These are phyloP conservation scores for Pleoardoris graminearum DNA, from an alignment of 2,329 filamentous ascomycete genomes.

Conservation along the genomic window DNA sequence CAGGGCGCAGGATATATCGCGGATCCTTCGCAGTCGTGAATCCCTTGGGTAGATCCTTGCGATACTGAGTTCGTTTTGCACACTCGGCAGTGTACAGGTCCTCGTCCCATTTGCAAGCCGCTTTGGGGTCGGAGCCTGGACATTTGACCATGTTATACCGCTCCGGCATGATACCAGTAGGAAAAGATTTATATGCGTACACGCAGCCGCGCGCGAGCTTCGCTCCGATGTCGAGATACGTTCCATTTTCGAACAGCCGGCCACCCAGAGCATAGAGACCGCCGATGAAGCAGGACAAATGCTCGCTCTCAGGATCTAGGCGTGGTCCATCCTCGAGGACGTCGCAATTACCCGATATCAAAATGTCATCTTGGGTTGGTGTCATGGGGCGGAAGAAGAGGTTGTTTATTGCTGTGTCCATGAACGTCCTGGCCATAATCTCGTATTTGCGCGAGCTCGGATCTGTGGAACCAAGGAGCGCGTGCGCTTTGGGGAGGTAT, in stretches of 20 bases:
- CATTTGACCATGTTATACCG: slow-evolving; percentile 58
- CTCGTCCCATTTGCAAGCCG: slow-evolving; percentile 57
- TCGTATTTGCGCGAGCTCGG: slow-evolving; percentile 50
- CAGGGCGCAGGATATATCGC: slow-evolving; percentile 53
- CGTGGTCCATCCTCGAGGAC: slow-evolving; percentile 30
- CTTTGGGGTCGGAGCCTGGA: slow-evolving; percentile 23
- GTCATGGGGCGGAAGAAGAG: slow-evolving; percentile 55
- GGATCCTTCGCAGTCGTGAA: slow-evolving; percentile 48
- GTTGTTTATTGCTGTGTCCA: slow-evolving; percentile 48
- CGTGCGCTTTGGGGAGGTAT: slow-evolving; percentile 52
- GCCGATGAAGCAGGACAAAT: slow-evolving; percentile 62
- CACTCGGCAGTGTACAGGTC: slow-evolving; percentile 49
- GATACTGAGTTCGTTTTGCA: slow-evolving; percentile 25
- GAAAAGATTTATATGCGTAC: slow-evolving; percentile 61
- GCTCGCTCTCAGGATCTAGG: slow-evolving; percentile 56
- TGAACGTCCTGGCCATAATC: slow-evolving; percentile 58
- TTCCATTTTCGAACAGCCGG: slow-evolving; percentile 56
- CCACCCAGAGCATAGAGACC: slow-evolving; percentile 63
- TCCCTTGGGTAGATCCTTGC: slow-evolving; percentile 42
- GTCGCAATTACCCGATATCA: slow-evolving; percentile 51
- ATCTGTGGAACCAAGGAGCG: slow-evolving; percentile 50
- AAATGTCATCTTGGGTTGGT: slow-evolving; percentile 49
- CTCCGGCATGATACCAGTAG: slow-evolving; percentile 64
- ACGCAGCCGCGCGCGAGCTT: slow-evolving; percentile 63
- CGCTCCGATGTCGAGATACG: slow-evolving; percentile 57